Evolutionary conservation across 371 early-diverging fungal species (phyloP), one percentile per base, ranked within the genome.

Genomic region (Mucor saturninus): DNA sequence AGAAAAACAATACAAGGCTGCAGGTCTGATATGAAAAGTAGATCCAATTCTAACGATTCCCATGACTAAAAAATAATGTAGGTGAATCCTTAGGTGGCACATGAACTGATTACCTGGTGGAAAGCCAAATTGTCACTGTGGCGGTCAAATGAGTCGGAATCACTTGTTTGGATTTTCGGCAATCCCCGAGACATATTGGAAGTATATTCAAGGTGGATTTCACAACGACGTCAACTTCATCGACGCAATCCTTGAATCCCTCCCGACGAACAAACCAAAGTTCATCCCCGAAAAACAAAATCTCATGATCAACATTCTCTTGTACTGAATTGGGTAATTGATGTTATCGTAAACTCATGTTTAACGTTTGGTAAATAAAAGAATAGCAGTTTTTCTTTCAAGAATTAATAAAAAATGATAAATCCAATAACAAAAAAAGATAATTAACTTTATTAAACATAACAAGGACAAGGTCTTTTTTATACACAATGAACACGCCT

Each of bases 61-160:
- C 0, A 56, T 56, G 56, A 21, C 40, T 0, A 3, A 3, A 1
- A 8, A 13, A 4, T 40, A 48, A 3, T 39, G 63, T 40, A 63
- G 63, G 14, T 50, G 56, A 0, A 64, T 65, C 2, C 11, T 38
- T 0, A 58, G 67, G 26, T 67, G 67, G 67, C 67, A 54, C 15
- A 50, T 67, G 50, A 56, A 56, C 26, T 68, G 68, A 59, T 29
- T 59, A 1, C 62, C 67, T 38, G 59, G 59, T 6, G 5, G 53
- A 31, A 40, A 31, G 0, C 7, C 14, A n/a, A n/a, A 11, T 13
- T 65, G 66, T 28, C 14, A 6, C 2, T 65, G 66, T 51, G 66
- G 60, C 4, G 52, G 49, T 28, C 28, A 7, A 49, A 49, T 28
- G 28, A 26, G 26, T 49, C 15, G 49, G 28, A 26, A 49, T 28